These are phyloP conservation scores for Thinopyrum elongatum DNA, from an alignment of 176 grass and related monocot genomes.

Conservation along the genomic window DNA sequence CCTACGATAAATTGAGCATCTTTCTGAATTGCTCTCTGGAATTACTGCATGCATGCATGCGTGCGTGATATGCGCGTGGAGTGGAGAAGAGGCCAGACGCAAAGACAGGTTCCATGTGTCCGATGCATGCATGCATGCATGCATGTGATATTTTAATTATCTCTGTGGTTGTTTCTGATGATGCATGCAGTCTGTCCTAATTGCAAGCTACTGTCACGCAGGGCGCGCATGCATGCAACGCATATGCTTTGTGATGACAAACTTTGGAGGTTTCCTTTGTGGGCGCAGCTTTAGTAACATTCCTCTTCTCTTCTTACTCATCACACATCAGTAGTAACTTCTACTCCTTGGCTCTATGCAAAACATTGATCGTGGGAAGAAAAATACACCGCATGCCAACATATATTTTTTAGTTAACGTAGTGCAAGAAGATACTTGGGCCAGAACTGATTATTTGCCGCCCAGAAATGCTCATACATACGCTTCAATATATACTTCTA, in stretches of 20 bases:
- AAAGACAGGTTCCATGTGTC: conserved; percentile 20
- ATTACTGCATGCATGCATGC: conserved; percentile 7
- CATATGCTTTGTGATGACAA: conserved; percentile 39
- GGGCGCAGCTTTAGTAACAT: conserved; percentile 35
- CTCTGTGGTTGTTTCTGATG: conserved; percentile 35
- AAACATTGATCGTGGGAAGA: no score
- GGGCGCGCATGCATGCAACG: conserved; percentile 21
- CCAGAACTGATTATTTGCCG: neutral
- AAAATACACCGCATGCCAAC: no score
- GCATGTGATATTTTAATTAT: conserved; percentile 29
- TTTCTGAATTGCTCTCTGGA: neutral
- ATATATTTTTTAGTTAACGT: no score
- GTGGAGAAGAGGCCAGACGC: conserved; percentile 9
- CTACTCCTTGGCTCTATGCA: neutral
- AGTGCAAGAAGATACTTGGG: no score
- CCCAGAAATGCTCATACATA: neutral
- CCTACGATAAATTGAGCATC: neutral
- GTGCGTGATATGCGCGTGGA: neutral
- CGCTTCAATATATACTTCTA: neutral
- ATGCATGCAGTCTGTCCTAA: conserved; percentile 26
- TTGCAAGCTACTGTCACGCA: conserved; percentile 34
- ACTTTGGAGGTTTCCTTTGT: conserved; percentile 52
- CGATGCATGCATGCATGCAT: conserved; percentile 4
- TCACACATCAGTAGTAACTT: neutral
- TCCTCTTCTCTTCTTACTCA: conserved; percentile 19